Conservation (phyloP, 139 green algal genomes). For the Raphidocelis subcapitata region DNA sequence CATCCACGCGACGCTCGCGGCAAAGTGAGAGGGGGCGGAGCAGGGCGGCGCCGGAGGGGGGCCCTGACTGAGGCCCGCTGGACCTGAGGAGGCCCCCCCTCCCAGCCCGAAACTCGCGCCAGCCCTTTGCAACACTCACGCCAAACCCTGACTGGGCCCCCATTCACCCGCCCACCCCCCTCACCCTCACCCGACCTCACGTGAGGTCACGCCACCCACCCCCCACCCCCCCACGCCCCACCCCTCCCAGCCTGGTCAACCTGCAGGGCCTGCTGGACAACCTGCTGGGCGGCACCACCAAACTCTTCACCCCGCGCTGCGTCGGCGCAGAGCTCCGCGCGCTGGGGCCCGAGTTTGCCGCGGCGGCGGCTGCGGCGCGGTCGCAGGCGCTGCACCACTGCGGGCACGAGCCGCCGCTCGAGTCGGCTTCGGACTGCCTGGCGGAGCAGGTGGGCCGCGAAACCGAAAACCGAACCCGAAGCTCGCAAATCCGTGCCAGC, state of each 20-base stretch:
- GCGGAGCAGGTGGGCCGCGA: constrained; percentile 25
- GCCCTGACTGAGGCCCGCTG: not conserved
- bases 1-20: constrained; percentile 51
- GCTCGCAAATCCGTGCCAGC: not conserved
- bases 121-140: not conserved
- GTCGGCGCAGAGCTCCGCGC: constrained; percentile 57
- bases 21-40: constrained; percentile 49
- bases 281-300: constrained; percentile 56
- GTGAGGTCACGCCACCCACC: not conserved
- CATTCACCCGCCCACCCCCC: not conserved
- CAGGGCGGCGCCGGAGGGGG: too few species aligned
- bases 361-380: constrained; percentile 5
- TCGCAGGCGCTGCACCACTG: constrained; percentile 64
- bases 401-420: constrained; percentile 35
- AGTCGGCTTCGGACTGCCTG: constrained; percentile 56
- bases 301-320: constrained; percentile 68
- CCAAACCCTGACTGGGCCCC: too few species aligned
- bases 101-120: not conserved
- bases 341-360: constrained; percentile 49
- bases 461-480: not conserved
- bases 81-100: too few species aligned
- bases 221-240: not conserved
- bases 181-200: too few species aligned
- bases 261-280: constrained; percentile 46
- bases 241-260: constrained; percentile 5